Conservation (phyloP, 2,329 filamentous ascomycete species). For the Arthrocladium fulminans region DNA sequence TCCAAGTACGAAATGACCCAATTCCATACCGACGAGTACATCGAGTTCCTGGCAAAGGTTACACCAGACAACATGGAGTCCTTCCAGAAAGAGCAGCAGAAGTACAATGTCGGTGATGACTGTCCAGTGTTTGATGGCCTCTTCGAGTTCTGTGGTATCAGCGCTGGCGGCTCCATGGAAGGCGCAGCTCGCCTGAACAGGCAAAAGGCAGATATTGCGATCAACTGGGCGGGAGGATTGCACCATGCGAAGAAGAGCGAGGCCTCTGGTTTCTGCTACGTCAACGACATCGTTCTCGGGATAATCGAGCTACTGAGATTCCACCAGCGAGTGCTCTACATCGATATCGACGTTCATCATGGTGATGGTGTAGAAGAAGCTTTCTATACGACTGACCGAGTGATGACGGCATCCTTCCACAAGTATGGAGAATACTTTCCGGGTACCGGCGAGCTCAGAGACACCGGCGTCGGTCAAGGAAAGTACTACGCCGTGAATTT, state of each 20-base stretch:
- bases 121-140: conserved; percentile 61
- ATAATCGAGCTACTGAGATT: conserved; percentile 57
- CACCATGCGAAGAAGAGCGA: conserved; percentile 95
- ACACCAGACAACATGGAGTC: conserved; percentile 98
- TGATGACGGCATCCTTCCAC: conserved; percentile 65
- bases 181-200: conserved; percentile 59
- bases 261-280: conserved; percentile 95
- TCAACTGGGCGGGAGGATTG: conserved; percentile 89
- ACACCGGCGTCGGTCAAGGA: conserved; percentile 58
- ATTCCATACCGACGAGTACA: conserved; percentile 65
- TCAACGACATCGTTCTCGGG: conserved; percentile 68
- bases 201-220: conserved; percentile 58
- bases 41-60: conserved; percentile 70
- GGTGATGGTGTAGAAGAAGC: conserved; percentile 63
- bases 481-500: conserved; percentile 64
- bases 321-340: conserved; percentile 56
- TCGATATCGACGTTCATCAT: conserved; percentile 60
- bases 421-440: conserved; percentile 67
- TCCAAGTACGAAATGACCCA: conserved; percentile 64
- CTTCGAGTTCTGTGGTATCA: conserved; percentile 63
- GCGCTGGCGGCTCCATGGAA: conserved; percentile 62
- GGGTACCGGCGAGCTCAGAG: conserved; percentile 58
- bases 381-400: conserved; percentile 62
- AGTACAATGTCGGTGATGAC: conserved; percentile 59
- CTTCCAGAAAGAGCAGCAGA: conserved; percentile 82